Evolutionary conservation across 2,329 filamentous ascomycete species (phyloP).

Genomic region (Calcarisporium arbuscula): DNA sequence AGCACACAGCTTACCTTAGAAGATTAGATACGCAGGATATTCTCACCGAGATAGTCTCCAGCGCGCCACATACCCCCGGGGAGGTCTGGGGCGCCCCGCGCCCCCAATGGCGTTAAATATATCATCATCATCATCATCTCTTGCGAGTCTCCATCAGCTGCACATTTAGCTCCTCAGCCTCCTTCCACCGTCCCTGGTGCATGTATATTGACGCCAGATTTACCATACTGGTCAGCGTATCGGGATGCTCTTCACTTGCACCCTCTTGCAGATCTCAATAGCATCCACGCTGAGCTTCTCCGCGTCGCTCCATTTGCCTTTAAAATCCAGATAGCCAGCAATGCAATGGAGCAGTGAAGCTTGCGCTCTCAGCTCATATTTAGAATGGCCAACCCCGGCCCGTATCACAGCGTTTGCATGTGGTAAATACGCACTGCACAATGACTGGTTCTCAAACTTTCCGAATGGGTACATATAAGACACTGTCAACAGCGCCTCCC

Average conservation of each 20-base stretch:
- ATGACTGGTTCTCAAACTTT: not conserved
- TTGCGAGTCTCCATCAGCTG: too few relatives aligned
- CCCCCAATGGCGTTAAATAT: too few relatives aligned
- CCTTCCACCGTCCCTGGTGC: not conserved
- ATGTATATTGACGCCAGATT: not conserved
- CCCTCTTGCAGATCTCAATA: not conserved
- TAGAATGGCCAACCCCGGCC: not conserved
- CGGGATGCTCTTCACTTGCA: not conserved
- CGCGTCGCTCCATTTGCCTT: constrained; percentile 4
- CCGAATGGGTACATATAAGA: not conserved
- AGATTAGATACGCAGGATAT: too few relatives aligned
- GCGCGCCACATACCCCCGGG: too few relatives aligned
- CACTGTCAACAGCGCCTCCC: not conserved
- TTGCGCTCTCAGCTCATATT: not conserved
- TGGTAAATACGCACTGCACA: constrained; percentile 4
- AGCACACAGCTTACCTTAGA: too few relatives aligned
- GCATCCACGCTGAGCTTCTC: not conserved
- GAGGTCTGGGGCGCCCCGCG: too few relatives aligned
- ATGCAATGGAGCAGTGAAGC: not conserved
- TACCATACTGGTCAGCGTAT: not conserved
- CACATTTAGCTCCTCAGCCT: too few relatives aligned
- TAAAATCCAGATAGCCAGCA: not conserved
- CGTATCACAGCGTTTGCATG: constrained; percentile 2
- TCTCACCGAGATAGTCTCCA: too few relatives aligned
- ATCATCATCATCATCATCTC: too few relatives aligned